Evolutionary conservation across 2,329 filamentous ascomycete genomes (phyloP), one percentile per base, ranked within the genome.

Genomic region (Lachnellula subtilissima): DNA sequence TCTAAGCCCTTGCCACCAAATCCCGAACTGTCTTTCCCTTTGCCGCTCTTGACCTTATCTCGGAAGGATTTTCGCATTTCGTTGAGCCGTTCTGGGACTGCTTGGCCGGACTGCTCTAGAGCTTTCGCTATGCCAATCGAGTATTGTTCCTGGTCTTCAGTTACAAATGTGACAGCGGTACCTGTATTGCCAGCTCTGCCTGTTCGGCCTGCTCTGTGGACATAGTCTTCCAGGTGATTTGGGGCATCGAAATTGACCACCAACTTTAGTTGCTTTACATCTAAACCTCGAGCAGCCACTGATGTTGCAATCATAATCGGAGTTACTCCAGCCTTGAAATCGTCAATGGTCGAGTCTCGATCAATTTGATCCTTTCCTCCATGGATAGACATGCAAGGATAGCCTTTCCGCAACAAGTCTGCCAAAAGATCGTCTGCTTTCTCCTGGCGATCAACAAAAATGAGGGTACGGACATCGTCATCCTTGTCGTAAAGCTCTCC

Each of bases 1-100:
- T 97, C 94, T 36, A 99, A 80, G 52, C 94, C 94, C 70, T 96
- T 96, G 54, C 94, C 94, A 66, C 93, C 93, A 66, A 99, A 99
- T 2, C 94, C 94, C 56, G 88, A 90, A 22, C 85, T 86, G 61
- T 91, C 87, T 73, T 96, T 96, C 65, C 91, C 91, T 70, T 95
- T 94, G 49, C 93, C 94, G 7, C 87, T 82, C 73, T 96, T 96
- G 67, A 97, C 89, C 73, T 97, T 97, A 64, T 95, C 89, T 56
- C 87, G 82, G 74, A 95, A 96, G 1, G 83, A 78, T 67, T 85
- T 86, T 59, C 82, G 79, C 83, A 87, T 86, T 65, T 84, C 81
- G 37, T 79, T 75, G 12, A 87, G 74, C 37, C 78, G 76, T 61
- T 90, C 87, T 0, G 94, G 92, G 0, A 97, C 81, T 9, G 86